Base-by-base conservation (phyloP, 306 rosid species). In the Prunus salicina region DNA sequence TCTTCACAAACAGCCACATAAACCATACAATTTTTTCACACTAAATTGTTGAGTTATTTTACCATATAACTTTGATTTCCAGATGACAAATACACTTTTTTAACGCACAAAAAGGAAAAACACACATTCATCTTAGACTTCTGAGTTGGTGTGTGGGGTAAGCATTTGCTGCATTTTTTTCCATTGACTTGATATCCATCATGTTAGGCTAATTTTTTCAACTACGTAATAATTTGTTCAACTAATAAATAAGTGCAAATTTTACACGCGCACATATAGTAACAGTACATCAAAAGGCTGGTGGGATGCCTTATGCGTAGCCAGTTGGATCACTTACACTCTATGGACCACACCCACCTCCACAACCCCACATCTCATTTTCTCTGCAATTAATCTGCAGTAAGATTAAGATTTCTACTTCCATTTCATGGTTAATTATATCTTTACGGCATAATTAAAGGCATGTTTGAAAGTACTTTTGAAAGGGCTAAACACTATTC, bases 191-290 rank as follows among this genome's bases (percentile, higher is more conserved):
- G 77, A 74, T 20, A 73, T 45, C 68, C 32, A 73, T 73, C 68
- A 58, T 61, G 69, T 47, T 27, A 18, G 69, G 30, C 77, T 61
- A 74, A 7, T 15, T 16, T 46, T 74, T 74, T 74, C 77, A 74
- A 74, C 77, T 27, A 38, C 47, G 77, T 74, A 61, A 74, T 74
- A 74, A 74, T 74, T 74, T 61, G 49, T 49, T 74, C 77, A 74
- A 74, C 77, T 62, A 41, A 65, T 19, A 74, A 60, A 45, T 12
- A 27, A 74, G 77, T 74, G 69, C 69, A 46, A 61, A 46, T 15
- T 74, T 73, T 74, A 74, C 77, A 74, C 28, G 77, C 77, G 69
- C 77, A 74, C 22, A n/a, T 12, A 60, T 56, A 58, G 55, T 18
- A 13, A 20, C 34, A 30, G 27, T 22, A 9, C 25, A 58, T 73